phyloP scores from a whole-genome alignment of 257 asterid genomes.

The Solanum chaucha region DNA sequence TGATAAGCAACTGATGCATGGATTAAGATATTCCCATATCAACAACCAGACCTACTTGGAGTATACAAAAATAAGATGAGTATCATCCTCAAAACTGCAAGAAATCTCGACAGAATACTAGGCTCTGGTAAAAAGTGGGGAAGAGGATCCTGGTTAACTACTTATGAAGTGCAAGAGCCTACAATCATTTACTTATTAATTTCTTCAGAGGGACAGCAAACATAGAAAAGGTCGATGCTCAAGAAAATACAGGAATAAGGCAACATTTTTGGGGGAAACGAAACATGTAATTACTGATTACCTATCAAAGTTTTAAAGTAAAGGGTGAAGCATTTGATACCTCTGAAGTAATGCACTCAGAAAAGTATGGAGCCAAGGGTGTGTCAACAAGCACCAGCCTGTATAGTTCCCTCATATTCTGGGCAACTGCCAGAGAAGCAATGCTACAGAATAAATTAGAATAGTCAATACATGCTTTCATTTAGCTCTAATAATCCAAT shows the following conservation, averaged over 20 bases:
- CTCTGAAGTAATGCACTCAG: constrained; percentile 92
- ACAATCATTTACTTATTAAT: neutral
- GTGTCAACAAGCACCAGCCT: constrained; percentile 94
- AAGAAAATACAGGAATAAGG: neutral
- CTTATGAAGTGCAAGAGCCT: neutral
- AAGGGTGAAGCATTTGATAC: constrained; percentile 19
- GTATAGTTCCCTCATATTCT: constrained; percentile 92
- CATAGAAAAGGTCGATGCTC: neutral
- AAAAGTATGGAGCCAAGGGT: constrained; percentile 92
- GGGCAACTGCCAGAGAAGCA: constrained; percentile 87
- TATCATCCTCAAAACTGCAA: neutral
- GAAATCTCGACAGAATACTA: neutral
- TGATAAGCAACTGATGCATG: neutral
- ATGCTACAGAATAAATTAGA: constrained; percentile 34
- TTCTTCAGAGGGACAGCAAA: neutral
- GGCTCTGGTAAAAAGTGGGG: neutral
- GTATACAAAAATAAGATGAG: neutral
- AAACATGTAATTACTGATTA: neutral
- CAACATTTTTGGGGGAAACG: neutral
- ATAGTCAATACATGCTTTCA: neutral
- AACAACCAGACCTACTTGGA: neutral
- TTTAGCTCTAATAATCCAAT: neutral
- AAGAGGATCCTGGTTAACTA: neutral
- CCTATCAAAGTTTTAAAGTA: neutral
- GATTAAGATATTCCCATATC: neutral